Evolutionary conservation across 768 basidiomycete species (phyloP).

Genomic region (Naganishia kalamii): DNA sequence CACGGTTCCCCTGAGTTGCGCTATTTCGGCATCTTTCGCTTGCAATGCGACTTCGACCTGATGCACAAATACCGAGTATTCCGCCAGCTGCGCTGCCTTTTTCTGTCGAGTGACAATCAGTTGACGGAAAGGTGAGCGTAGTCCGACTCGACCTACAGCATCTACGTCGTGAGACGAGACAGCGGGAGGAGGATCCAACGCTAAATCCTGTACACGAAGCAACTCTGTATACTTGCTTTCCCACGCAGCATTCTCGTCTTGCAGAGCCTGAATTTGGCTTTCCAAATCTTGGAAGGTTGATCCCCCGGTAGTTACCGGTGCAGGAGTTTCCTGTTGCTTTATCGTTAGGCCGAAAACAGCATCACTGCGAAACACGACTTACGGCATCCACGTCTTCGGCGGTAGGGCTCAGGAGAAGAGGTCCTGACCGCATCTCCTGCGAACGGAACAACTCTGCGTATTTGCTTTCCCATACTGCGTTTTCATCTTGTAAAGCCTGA

Average conservation of each 20-base stretch:
- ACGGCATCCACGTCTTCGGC: too few relatives aligned
- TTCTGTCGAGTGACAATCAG: background rate
- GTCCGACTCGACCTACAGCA: background rate
- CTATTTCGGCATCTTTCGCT: background rate
- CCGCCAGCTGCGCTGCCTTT: conserved; percentile 46
- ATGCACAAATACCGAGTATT: conserved; percentile 64
- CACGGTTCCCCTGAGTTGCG: background rate
- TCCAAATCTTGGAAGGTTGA: conserved; percentile 58
- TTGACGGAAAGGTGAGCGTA: background rate
- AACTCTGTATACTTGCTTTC: conserved; percentile 14
- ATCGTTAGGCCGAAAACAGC: too few relatives aligned
- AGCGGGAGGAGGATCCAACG: background rate
- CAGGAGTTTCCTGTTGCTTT: too few relatives aligned
- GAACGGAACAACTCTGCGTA: conserved; percentile 25
- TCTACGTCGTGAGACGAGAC: too few relatives aligned
- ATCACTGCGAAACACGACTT: too few relatives aligned
- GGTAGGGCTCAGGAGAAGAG: too few relatives aligned
- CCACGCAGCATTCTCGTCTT: conserved; percentile 59
- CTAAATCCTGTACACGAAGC: conserved; percentile 28
- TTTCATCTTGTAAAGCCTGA: conserved; percentile 74
- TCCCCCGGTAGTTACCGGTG: too few relatives aligned
- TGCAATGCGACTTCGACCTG: background rate
- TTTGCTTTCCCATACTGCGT: conserved; percentile 44
- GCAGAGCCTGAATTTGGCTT: conserved; percentile 83
- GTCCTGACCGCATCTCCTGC: conserved; percentile 19